phyloP scores from a whole-genome alignment of 2,329 filamentous ascomycete genomes.

The Trichoderma asperellum region DNA sequence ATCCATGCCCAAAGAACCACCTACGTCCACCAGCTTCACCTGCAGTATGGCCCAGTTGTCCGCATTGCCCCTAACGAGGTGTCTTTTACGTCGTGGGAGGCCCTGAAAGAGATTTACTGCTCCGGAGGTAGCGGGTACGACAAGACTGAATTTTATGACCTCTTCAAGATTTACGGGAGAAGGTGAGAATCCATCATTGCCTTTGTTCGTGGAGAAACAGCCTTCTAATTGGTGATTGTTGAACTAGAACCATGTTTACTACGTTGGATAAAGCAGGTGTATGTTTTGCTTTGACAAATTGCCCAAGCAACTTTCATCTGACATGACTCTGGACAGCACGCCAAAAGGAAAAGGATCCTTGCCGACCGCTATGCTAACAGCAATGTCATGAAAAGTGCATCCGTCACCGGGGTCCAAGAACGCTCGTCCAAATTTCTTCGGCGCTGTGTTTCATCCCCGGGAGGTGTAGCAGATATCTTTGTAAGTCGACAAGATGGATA shows the following conservation, averaged over 20 bases:
- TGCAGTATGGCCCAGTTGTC: slow-evolving; percentile 60
- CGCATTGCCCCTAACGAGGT: slow-evolving; percentile 62
- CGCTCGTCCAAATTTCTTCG: slow-evolving; percentile 59
- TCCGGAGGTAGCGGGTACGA: slow-evolving; percentile 66
- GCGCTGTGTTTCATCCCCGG: slow-evolving; percentile 52
- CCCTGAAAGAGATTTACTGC: slow-evolving; percentile 66
- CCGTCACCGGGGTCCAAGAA: slow-evolving; percentile 61
- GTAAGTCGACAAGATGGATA: slow-evolving; percentile 44
- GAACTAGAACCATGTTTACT: slow-evolving; percentile 61
- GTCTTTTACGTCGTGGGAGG: slow-evolving; percentile 59
- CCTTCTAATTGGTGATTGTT: background rate
- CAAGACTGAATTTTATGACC: slow-evolving; percentile 66
- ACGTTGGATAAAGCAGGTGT: slow-evolving; percentile 59
- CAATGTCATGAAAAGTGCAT: slow-evolving; percentile 61
- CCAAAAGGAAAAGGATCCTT: slow-evolving; percentile 63
- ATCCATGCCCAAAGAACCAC: slow-evolving; percentile 55
- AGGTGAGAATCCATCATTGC: slow-evolving; percentile 46
- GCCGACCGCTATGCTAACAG: slow-evolving; percentile 71
- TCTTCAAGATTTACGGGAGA: slow-evolving; percentile 62
- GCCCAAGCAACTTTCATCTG: background rate
- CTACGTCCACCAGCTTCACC: slow-evolving; percentile 61
- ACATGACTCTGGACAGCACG: slow-evolving; percentile 53
- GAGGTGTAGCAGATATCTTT: slow-evolving; percentile 62
- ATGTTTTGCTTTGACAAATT: slow-evolving; percentile 33
- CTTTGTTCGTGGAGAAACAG: background rate